Evolutionary conservation across 352 stramenopile genomes (phyloP), one percentile per base, ranked within the genome.

Genomic region (Phytophthora melonis): DNA sequence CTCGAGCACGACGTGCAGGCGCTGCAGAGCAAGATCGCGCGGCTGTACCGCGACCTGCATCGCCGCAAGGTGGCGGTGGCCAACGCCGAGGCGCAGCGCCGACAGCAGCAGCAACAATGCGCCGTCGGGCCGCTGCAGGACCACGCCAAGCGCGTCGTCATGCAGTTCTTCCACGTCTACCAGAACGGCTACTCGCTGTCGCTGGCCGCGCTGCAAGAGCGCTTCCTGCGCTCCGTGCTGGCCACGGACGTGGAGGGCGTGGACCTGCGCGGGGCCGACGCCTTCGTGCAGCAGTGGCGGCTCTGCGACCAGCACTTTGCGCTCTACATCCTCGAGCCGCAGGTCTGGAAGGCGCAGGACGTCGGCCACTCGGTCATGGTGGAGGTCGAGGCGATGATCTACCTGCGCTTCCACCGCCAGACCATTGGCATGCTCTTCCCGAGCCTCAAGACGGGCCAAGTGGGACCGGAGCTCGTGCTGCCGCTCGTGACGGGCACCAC

Each of bases 151-250:
- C 66, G 59, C 9, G 6, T 83, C 47, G 66, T 80, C 47, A 39
- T 60, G 56, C 77, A 77, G 60, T 83, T 70, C 55, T 75, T 83
- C 23, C 55, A 41, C 13, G 65, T 80, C 47, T 82, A 77, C 54
- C 66, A 78, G 45, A 70, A 74, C 36, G 74, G 70, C 63, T 78
- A 78, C 58, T 83, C 66, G 41, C 45, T 72, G 21, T 16, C 43
- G 5, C 25, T 68, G 14, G 55, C 66, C 2, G 34, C 34, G 5
- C 45, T 66, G 13, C 77, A 81, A 32, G 70, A 79, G 50, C 66
- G 54, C 5, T 83, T 83, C 56, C 58, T 82, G 16, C 64, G 63
- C 23, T 72, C 64, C 27, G 63, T 82, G 11, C n/a, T 82, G 27
- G 34, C 75, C 10, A 56, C 73, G 3, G 63, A 78, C 50, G 76